These are phyloP conservation scores for Hypholoma sublateritium DNA, from an alignment of 768 basidiomycete species.

Conservation along the genomic window DNA sequence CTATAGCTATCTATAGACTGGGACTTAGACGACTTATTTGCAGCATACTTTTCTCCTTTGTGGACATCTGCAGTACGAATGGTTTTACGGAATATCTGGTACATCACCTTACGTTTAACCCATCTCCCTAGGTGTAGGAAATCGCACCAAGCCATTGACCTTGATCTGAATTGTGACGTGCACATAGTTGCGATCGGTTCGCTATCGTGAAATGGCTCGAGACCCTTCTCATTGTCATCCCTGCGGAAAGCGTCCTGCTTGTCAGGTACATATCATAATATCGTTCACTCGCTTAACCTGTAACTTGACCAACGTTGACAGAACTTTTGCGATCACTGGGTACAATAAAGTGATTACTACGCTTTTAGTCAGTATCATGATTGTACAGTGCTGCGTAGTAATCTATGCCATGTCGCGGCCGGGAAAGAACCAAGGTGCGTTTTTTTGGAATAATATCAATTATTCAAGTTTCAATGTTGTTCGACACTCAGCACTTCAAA, in stretches of 20 bases:
- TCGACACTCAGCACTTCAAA: slow-evolving; percentile 2
- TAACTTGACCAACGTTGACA: slow-evolving; percentile 1
- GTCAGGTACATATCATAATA: slow-evolving; percentile 18
- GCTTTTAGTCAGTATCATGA: slow-evolving; percentile 18
- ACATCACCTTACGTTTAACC: neutral
- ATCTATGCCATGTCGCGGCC: slow-evolving; percentile 27
- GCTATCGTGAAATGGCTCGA: slow-evolving; percentile 29
- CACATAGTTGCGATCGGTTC: slow-evolving; percentile 27
- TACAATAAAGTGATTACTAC: slow-evolving; percentile 10
- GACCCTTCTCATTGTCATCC: slow-evolving; percentile 25
- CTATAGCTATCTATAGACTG: neutral
- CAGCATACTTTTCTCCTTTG: slow-evolving; percentile 24
- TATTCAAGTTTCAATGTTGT: neutral
- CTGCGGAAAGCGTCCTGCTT: slow-evolving; percentile 25
- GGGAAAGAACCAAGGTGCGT: slow-evolving; percentile 21
- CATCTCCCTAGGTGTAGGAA: slow-evolving; percentile 7
- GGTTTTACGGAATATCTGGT: neutral
- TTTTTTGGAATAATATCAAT: neutral
- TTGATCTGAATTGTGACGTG: neutral
- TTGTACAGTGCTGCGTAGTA: slow-evolving; percentile 23
- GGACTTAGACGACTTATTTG: neutral
- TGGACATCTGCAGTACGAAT: slow-evolving; percentile 23
- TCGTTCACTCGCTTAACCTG: neutral
- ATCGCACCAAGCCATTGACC: too few relatives aligned
- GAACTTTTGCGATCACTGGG: slow-evolving; percentile 22